Evolutionary conservation across 2,329 filamentous ascomycete species (phyloP).

Genomic region (Keithomyces neogunnii): DNA sequence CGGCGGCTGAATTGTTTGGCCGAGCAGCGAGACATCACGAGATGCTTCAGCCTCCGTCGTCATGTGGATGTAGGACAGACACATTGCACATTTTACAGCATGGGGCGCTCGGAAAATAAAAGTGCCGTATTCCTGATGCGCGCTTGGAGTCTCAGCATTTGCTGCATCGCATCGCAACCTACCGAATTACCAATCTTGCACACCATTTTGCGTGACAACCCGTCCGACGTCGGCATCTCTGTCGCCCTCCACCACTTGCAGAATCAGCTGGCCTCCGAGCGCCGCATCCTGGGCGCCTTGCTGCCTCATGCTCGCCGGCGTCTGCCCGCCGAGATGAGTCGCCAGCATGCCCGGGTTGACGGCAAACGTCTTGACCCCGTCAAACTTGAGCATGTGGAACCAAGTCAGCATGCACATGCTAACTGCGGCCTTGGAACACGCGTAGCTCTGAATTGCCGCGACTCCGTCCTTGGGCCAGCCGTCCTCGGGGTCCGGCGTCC

Average conservation of each 20-base stretch:
- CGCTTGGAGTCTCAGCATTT: too few relatives aligned
- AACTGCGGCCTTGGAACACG: constrained; percentile 17
- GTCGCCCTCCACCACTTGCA: constrained; percentile 31
- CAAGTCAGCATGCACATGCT: constrained; percentile 32
- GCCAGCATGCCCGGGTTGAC: constrained; percentile 41
- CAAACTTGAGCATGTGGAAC: constrained; percentile 32
- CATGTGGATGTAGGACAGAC: too few relatives aligned
- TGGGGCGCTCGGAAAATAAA: too few relatives aligned
- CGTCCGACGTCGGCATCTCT: constrained; percentile 32
- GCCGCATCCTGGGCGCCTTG: constrained; percentile 25
- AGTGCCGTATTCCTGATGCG: too few relatives aligned
- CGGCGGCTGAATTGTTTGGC: neutral
- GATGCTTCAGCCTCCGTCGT: neutral
- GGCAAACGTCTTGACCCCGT: constrained; percentile 41
- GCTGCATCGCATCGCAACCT: too few relatives aligned
- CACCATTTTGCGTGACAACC: constrained; percentile 20
- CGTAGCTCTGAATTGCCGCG: constrained; percentile 20
- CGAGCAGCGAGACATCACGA: too few relatives aligned
- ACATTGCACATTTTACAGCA: too few relatives aligned
- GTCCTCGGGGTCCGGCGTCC: constrained; percentile 16
- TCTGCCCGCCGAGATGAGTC: constrained; percentile 31
- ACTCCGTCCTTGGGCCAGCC: constrained; percentile 45
- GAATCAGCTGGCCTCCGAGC: constrained; percentile 28
- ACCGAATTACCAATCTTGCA: constrained; percentile 21
- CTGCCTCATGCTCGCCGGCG: constrained; percentile 19